These are phyloP conservation scores for Hordeum vulgare DNA, from an alignment of 176 grass and related monocot genomes.

Conservation along the genomic window DNA sequence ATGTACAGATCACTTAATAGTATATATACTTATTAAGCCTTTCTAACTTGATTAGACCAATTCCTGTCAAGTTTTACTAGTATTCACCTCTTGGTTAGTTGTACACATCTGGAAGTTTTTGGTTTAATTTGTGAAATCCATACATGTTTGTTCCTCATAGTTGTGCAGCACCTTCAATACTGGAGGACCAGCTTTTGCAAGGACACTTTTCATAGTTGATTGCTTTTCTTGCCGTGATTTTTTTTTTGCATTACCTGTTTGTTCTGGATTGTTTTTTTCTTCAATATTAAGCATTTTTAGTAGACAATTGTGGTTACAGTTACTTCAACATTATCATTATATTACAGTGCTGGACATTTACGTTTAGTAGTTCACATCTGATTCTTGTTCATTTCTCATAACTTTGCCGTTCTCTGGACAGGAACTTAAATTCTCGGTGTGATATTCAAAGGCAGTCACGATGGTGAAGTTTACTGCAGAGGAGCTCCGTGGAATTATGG, in stretches of 20 bases:
- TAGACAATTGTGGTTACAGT: background rate
- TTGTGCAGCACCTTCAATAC: background rate
- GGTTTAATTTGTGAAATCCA: background rate
- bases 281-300: background rate
- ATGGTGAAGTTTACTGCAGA: constrained; percentile 19
- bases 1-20: background rate
- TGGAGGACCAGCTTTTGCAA: too few species aligned
- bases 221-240: background rate
- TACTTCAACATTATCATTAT: background rate
- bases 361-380: too few species aligned
- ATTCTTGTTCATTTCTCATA: background rate
- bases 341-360: too few species aligned
- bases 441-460: constrained; percentile 13
- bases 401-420: background rate
- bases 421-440: constrained; percentile 1
- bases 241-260: too few species aligned
- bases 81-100: background rate
- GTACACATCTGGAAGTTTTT: background rate
- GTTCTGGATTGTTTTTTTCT: too few species aligned
- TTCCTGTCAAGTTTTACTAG: background rate
- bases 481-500: constrained; percentile 78
- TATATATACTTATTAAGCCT: too few species aligned
- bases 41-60: background rate
- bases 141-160: too few species aligned
- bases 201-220: background rate